A percentile compares a stretch with the other conserved stretches of the same genome.
Conservation (phyloP, 495 filamentous ascomycete genomes). For the Oidiodendron maius region DNA sequence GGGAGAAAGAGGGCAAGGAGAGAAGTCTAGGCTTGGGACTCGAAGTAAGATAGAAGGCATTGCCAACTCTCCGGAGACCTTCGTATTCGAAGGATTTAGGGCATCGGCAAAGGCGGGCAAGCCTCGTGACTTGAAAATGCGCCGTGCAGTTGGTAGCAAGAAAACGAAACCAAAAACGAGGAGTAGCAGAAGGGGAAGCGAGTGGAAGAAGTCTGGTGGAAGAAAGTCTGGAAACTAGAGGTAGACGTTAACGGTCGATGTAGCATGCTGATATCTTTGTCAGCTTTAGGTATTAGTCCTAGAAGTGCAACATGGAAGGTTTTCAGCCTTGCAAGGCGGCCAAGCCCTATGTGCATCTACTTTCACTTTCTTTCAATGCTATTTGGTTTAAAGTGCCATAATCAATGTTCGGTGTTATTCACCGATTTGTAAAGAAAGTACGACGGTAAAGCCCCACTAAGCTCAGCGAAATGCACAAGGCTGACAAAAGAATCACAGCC, state of each 20-base stretch:
- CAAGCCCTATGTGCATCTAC: neutral
- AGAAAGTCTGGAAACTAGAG: slow-evolving; percentile 24
- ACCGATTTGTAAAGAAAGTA: too few relatives aligned
- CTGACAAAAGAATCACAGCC: too few relatives aligned
- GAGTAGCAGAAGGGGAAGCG: slow-evolving; percentile 53
- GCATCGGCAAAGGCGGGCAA: slow-evolving; percentile 61
- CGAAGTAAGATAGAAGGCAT: slow-evolving; percentile 25
- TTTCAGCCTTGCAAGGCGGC: neutral
- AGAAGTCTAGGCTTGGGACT: neutral
- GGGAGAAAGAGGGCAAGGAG: slow-evolving; percentile 13
- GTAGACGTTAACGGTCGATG: neutral
- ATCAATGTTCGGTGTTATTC: neutral
- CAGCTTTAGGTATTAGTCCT: neutral
- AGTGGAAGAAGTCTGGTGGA: slow-evolving; percentile 57
- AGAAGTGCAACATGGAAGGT: too few relatives aligned
- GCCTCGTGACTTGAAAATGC: slow-evolving; percentile 55
- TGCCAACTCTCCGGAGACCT: slow-evolving; percentile 51
- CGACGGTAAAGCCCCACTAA: too few relatives aligned
- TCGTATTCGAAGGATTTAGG: slow-evolving; percentile 88
- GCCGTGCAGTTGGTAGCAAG: slow-evolving; percentile 34
- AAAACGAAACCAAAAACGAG: slow-evolving; percentile 42
- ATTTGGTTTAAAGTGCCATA: too few relatives aligned
- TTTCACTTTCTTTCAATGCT: too few relatives aligned
- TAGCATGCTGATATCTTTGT: neutral
- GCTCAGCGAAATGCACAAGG: too few relatives aligned